phyloP scores from a whole-genome alignment of 2,329 filamentous ascomycete genomes.

The Colletotrichum cuscutae region DNA sequence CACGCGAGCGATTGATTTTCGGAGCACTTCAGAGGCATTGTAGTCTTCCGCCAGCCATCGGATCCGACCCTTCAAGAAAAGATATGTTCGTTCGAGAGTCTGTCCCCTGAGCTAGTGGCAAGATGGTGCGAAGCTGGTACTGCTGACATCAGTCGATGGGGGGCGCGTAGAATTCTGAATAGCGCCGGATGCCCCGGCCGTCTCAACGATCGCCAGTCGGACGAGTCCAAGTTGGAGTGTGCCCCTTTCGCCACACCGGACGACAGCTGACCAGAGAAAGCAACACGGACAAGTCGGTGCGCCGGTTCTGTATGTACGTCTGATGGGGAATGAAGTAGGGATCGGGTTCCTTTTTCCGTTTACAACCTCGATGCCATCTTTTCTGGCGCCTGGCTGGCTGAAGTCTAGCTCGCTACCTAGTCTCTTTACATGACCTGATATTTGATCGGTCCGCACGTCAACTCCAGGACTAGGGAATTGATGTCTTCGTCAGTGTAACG shows the following conservation, averaged over 20 bases:
- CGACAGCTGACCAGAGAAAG: constrained; percentile 1
- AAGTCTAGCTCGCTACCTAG: background rate
- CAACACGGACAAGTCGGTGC: background rate
- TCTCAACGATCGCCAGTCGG: background rate
- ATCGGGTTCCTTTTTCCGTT: background rate
- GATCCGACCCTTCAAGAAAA: background rate
- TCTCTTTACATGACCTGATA: background rate
- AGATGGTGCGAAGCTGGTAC: background rate
- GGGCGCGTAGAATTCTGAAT: background rate
- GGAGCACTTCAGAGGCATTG: background rate
- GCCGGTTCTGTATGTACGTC: background rate
- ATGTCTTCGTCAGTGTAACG: background rate
- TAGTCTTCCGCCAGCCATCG: background rate
- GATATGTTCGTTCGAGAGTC: background rate
- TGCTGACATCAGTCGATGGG: background rate
- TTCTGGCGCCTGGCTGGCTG: background rate
- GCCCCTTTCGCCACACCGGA: background rate
- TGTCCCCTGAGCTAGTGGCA: constrained; percentile 9
- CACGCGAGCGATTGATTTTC: background rate
- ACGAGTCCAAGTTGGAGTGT: background rate
- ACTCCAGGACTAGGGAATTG: background rate
- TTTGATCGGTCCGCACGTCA: background rate
- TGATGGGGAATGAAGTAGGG: background rate
- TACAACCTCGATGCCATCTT: background rate
- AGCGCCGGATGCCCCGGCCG: background rate